Conservation (phyloP, 805 yeast species). For the Ogataea paraovalis region DNA sequence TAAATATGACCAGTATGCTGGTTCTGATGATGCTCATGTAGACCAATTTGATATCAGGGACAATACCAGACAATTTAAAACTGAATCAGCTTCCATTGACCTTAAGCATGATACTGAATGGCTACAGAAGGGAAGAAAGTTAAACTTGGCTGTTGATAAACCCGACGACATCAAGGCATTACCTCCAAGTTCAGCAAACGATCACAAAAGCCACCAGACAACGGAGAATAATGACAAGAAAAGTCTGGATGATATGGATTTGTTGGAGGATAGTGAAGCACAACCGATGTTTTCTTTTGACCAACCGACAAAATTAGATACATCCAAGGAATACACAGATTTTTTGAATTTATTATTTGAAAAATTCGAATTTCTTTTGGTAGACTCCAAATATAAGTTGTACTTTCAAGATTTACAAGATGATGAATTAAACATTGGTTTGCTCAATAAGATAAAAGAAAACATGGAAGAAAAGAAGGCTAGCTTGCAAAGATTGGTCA, state of each 20-base stretch:
- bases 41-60: conserved; percentile 23
- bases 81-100: conserved; percentile 33
- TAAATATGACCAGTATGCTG: conserved; percentile 19
- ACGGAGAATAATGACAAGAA: conserved; percentile 15
- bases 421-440: conserved; percentile 29
- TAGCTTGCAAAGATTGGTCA: conserved; percentile 28
- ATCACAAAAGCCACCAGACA: conserved; percentile 14
- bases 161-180: conserved; percentile 37
- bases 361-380: conserved; percentile 46
- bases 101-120: conserved; percentile 31
- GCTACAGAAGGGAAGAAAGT: conserved; percentile 32
- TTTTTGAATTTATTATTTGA: conserved; percentile 51
- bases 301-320: conserved; percentile 33
- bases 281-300: too few relatives aligned
- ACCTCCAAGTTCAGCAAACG: conserved; percentile 28
- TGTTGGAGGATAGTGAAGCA: too few relatives aligned
- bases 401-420: conserved; percentile 21
- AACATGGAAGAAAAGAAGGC: conserved; percentile 34
- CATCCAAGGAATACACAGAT: conserved; percentile 38
- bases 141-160: conserved; percentile 46
- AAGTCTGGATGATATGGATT: too few relatives aligned
- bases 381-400: conserved; percentile 38
- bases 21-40: conserved; percentile 12
- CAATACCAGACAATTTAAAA: conserved; percentile 24
- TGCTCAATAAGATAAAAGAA: conserved; percentile 32